A percentile compares a stretch with the other conserved stretches of the same genome.
Conservation (phyloP, 2,329 filamentous ascomycete species). For the Pseudogymnoascus sp. region DNA sequence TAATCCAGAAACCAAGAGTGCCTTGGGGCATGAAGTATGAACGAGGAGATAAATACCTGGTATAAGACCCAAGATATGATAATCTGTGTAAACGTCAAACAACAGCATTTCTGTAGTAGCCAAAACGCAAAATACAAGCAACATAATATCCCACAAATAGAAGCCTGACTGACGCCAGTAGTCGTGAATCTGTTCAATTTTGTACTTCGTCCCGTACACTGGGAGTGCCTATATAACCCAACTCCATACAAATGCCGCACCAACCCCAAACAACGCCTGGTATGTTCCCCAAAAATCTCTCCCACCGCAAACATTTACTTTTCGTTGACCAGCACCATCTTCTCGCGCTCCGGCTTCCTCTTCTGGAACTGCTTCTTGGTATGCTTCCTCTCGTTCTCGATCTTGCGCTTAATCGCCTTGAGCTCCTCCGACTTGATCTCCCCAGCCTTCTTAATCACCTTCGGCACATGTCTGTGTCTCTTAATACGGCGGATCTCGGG, state of each 20-base stretch:
- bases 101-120: neutral
- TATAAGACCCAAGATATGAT: neutral
- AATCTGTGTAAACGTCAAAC: too few relatives aligned
- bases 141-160: neutral
- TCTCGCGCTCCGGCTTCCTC: slow-evolving; percentile 75
- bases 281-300: neutral
- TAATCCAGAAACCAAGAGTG: neutral
- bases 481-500: slow-evolving; percentile 88
- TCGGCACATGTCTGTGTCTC: slow-evolving; percentile 83
- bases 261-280: slow-evolving; percentile 3
- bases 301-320: slow-evolving; percentile 38
- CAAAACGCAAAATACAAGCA: neutral
- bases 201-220: slow-evolving; percentile 6
- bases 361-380: slow-evolving; percentile 72
- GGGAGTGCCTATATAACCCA: slow-evolving; percentile 1
- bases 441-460: slow-evolving; percentile 88
- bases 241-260: slow-evolving; percentile 5
- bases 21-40: neutral
- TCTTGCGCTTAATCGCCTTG: slow-evolving; percentile 75
- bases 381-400: slow-evolving; percentile 93
- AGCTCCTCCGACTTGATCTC: slow-evolving; percentile 92
- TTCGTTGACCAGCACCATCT: slow-evolving; percentile 71
- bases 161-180: neutral
- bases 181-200: slow-evolving; percentile 1
- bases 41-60: neutral